A percentile compares a stretch with the other conserved stretches of the same genome.
Conservation (phyloP, 306 rosid species). For the Prunus armeniaca region DNA sequence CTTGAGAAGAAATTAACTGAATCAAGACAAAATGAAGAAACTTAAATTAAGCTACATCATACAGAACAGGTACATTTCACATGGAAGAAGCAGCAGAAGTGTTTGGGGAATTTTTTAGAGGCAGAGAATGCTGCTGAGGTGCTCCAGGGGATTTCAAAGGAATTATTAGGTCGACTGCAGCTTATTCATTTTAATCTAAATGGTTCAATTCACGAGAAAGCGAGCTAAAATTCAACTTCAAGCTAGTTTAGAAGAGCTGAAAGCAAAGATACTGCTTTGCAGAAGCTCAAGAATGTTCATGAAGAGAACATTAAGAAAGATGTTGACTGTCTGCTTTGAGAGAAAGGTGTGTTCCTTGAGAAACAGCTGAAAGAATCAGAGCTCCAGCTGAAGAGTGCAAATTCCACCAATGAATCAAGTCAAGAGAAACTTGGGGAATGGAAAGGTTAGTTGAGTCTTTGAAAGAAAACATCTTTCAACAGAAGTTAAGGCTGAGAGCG, state of each 20-base stretch:
- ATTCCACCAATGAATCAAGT: slow-evolving; percentile 38
- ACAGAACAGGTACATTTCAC: slow-evolving; percentile 66
- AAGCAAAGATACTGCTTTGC: slow-evolving; percentile 50
- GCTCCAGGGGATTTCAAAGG: slow-evolving; percentile 79
- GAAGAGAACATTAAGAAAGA: slow-evolving; percentile 39
- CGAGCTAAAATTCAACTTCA: slow-evolving; percentile 50
- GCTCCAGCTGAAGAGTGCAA: slow-evolving; percentile 39
- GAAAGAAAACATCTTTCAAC: slow-evolving; percentile 54
- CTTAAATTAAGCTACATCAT: slow-evolving; percentile 66
- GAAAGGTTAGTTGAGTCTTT: slow-evolving; percentile 56
- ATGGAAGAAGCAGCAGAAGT: slow-evolving; percentile 90
- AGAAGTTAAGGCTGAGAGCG: slow-evolving; percentile 71
- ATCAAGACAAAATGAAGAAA: slow-evolving; percentile 58
- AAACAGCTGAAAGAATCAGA: slow-evolving; percentile 43
- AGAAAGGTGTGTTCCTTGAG: slow-evolving; percentile 60
- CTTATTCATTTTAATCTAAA: slow-evolving; percentile 58
- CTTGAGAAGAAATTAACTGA: slow-evolving; percentile 81
- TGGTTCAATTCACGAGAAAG: slow-evolving; percentile 59
- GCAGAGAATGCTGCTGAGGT: slow-evolving; percentile 84
- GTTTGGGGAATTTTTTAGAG: slow-evolving; percentile 96
- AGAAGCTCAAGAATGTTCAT: slow-evolving; percentile 39
- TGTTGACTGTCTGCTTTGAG: slow-evolving; percentile 49
- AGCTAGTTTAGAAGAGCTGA: slow-evolving; percentile 44
- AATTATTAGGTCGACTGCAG: slow-evolving; percentile 67
- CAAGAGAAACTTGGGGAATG: slow-evolving; percentile 60